Base-by-base conservation (phyloP, 179 eudicot species). In the Pouteria campechiana region DNA sequence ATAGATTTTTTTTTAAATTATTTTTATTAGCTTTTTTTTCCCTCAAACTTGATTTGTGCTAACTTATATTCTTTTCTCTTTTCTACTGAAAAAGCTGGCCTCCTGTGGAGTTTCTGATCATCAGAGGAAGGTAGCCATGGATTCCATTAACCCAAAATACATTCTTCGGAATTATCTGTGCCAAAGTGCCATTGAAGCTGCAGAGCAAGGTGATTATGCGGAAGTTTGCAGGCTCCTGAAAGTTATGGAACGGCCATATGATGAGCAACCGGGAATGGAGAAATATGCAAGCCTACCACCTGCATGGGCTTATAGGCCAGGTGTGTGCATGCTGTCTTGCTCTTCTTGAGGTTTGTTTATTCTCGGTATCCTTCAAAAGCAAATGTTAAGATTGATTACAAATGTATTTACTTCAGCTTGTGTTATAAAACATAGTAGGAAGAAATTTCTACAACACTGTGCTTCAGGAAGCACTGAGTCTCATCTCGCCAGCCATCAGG, bases 261-360 rank as follows among this genome's bases (percentile, higher is more conserved):
- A 83, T 24, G 96, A 87, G 15, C 96, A 87, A 48, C 94, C 96
- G 0, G 99, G 96, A 40, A 87, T 92, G 99, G 94, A 92, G 57
- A 87, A 75, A 37, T 92, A 92, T 36, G 96, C 99, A 6, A 85
- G 99, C 3, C 57, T 92, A 58, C 99, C 99, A 32, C 99, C 99
- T 3, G 99, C 99, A 2, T 92, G 99, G 96, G 99, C 99, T 17
- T 92, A 87, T 63, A 76, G 99, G 36, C 99, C 99, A 0, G 99
- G 99, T 3, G 99, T 92, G 25, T 57, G 99, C 72, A 92, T 87
- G 99, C 94, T 92, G 25, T 92, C 99, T 31, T 92, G 99, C 51
- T 92, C 99, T 45, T 87, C 99, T 1, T 90, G 61, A 85, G 39
- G 5, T 32, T 17, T 7, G 11, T 25, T 23, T 32, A 31, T 3